Evolutionary conservation across 768 basidiomycete genomes (phyloP), one percentile per base, ranked within the genome.

Genomic region (Dictyophora rubrovolvata): DNA sequence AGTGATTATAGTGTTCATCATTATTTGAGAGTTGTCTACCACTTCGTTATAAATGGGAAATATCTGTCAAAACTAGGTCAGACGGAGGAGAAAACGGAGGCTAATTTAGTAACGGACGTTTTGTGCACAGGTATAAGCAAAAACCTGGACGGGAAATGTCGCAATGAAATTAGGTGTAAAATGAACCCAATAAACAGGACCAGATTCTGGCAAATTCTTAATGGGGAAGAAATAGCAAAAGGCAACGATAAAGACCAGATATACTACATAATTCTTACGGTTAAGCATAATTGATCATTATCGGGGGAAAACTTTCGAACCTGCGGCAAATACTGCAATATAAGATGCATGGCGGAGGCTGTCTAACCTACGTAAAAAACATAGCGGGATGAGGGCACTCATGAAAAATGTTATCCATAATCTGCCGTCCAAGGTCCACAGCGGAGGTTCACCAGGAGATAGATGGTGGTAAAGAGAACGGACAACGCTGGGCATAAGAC

Each of bases 1-100:
- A 10, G 85, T 85, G 53, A 97, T 88, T 62, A 97, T 80, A n/a
- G 78, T 75, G 69, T 96, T 95, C 82, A 98, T 84, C 37, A 89
- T 81, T 49, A 71, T 65, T 69, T 96, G 94, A 1, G 84, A 82
- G 68, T 95, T 96, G 33, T 73, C 74, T 64, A 79, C 79, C 35
- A 98, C 77, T 71, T 98, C 95, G 69, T 97, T 97, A 74, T 86
- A 95, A 55, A 96, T 84, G 1, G 93, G 90, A 72, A 97, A 96
- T 17, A 98, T 73, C 90, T 98, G 63, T 14, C 21, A 60, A 28
- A 62, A 63, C 62, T 57, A 56, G 55, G 28, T 42, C 14, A 51
- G 34, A 18, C 10, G 21, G 33, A 35, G 33, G 48, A 22, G 60
- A 63, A 46, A 60, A 55, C 28, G 28, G 28, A 23, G 22, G 18